Evolutionary conservation across 1,284 basidiomycete genomes (phyloP), one percentile per base, ranked within the genome.

Genomic region (Trametes polyzona): DNA sequence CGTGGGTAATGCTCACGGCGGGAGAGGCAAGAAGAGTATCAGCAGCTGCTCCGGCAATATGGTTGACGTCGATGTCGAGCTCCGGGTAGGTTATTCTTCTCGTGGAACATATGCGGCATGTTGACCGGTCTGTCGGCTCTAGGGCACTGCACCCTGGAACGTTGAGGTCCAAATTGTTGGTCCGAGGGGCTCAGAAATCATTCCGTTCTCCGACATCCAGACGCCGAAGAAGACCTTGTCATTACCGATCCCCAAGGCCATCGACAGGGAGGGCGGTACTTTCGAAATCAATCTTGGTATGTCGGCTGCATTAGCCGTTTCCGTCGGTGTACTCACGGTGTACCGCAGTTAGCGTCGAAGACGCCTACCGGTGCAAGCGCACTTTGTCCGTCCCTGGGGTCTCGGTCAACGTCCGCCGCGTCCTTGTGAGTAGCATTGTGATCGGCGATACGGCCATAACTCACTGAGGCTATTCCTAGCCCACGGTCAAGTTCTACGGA

Each of bases 141-240:
- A 93, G 88, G 95, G 95, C 49, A 91, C 87, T n/a, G 86, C 87
- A 6, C 94, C 95, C 0, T 95, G 94, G 88, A 90, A 84, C 65
- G 70, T 97, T 27, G 90, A 92, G 52, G 78, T 94, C 40, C 89
- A 93, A 67, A 77, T 92, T 21, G 85, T 91, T 36, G 87, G 88
- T 6, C 83, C 87, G 4, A 81, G 80, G 47, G 81, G 79, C 33
- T 83, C 87, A 3, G 84, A 90, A 59, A 79, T 76, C 9, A 61
- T 90, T 21, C 73, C 74, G n/a, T 74, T 91, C 58, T 68, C 76
- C 23, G 80, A 79, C 27, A 85, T 93, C 44, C 80, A 83, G 57
- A 77, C 76, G 0, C 69, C 81, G 4, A 77, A 77, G 62, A 82
- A 85, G 52, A 86, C 79, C 3, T 67, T 92, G 37, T 80, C 83